These are phyloP conservation scores for Moricandia arvensis DNA, from an alignment of 345 rosid species.

Conservation along the genomic window DNA sequence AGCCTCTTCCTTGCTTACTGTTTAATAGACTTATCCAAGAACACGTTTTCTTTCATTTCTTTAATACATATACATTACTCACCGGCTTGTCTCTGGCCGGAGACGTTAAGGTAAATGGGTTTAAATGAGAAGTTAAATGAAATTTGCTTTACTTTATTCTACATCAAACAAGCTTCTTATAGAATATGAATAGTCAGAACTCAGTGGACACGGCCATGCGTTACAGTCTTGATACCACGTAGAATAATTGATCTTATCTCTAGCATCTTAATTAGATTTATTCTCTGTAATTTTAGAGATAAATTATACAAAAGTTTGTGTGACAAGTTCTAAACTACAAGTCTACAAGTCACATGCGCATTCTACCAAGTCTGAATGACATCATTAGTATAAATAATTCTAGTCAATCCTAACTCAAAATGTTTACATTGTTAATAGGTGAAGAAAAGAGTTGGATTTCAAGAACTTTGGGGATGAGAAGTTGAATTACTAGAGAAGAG, in stretches of 20 bases:
- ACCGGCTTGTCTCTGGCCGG: background rate
- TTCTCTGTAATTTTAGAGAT: too few species aligned
- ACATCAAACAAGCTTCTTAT: background rate
- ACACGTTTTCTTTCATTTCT: constrained; percentile 11
- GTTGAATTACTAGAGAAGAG: constrained; percentile 11
- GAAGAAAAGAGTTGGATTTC: constrained; percentile 15
- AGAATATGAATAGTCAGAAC: background rate
- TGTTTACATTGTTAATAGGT: too few species aligned
- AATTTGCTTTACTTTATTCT: background rate
- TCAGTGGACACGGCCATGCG: background rate
- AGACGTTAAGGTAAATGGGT: background rate
- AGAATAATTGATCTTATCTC: background rate
- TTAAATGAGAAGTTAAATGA: constrained; percentile 1
- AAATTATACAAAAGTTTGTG: background rate
- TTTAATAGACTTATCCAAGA: background rate
- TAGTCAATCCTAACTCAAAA: background rate
- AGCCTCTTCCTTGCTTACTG: constrained; percentile 3
- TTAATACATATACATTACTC: background rate
- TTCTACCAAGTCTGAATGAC: background rate
- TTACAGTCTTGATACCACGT: background rate
- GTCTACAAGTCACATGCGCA: constrained; percentile 7
- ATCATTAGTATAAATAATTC: background rate
- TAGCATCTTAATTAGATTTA: too few species aligned
- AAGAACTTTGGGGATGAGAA: background rate
- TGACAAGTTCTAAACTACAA: background rate